These are phyloP conservation scores for Annona cherimola DNA, from an alignment of 164 flowering plant species.

Conservation along the genomic window DNA sequence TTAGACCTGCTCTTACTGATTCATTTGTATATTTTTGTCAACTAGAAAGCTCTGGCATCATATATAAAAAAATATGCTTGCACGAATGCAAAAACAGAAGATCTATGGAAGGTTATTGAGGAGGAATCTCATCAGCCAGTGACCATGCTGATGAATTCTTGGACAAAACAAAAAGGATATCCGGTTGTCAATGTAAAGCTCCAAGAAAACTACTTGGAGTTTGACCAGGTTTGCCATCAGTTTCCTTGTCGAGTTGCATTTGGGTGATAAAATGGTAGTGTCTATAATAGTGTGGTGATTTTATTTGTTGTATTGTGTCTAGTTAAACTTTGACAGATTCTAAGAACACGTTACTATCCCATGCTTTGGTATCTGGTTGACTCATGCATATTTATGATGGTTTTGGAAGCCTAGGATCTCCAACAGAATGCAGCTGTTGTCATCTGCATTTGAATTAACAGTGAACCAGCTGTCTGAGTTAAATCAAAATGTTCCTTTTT, in stretches of 20 bases:
- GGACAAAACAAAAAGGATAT: slow-evolving; percentile 96
- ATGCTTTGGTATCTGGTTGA: background rate
- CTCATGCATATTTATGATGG: background rate
- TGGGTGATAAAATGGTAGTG: background rate
- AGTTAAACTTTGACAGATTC: background rate
- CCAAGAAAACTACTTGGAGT: slow-evolving; percentile 56
- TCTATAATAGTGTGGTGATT: background rate
- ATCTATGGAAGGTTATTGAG: slow-evolving; percentile 85
- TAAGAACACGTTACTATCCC: background rate
- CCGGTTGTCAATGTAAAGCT: slow-evolving; percentile 75
- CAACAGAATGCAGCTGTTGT: background rate
- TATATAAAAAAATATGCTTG: slow-evolving; percentile 75
- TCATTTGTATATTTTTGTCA: background rate
- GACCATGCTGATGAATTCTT: slow-evolving; percentile 75
- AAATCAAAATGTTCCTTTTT: background rate
- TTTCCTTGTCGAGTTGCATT: background rate
- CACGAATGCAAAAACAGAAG: slow-evolving; percentile 91
- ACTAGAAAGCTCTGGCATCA: slow-evolving; percentile 73
- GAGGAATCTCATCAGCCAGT: slow-evolving; percentile 93
- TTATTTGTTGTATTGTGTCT: background rate
- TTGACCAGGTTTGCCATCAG: slow-evolving; percentile 66
- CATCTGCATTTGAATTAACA: background rate
- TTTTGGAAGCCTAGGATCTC: background rate
- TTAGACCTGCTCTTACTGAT: background rate
- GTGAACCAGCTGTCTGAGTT: background rate